Evolutionary conservation across 108 stramenopile species (phyloP), one percentile per base, ranked within the genome.

Genomic region (Tribonema minus): DNA sequence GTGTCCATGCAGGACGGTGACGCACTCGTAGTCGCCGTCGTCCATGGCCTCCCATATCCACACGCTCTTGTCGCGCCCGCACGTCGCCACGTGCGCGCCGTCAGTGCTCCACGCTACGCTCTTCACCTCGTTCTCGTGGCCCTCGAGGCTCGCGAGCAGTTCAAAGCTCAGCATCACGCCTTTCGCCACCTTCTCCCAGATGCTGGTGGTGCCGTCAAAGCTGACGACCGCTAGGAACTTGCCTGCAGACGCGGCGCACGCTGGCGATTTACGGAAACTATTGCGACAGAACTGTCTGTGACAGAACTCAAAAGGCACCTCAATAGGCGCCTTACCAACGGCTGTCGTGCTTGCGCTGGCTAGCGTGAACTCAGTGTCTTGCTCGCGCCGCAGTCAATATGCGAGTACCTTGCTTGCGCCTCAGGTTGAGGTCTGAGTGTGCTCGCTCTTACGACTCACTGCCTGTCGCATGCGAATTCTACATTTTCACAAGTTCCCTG

Each of bases 101-200:
- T 91, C 93, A 3, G 83, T 68, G 85, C 91, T 96, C 93, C 94
- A 99, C 6, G 88, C 82, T 0, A 95, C 88, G 70, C 87, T 82
- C 69, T 97, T 97, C 46, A 94, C 90, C 84, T 98, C 94, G 54
- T 96, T 95, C 67, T 94, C 95, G 75, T 97, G 98, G 2, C 95
- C 98, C 64, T 92, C 88, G 40, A 97, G 81, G 6, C 85, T 86
- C 5, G 90, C 72, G 64, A 96, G 39, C 34, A 89, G 63, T 34
- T 84, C 85, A 95, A 95, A 97, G 61, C 90, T 89, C 70, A 94
- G 81, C 15, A 20, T 54, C 15, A 54, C 20, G 46, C 46, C 58
- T 28, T 0, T 29, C 76, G 62, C 37, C 33, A 62, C 46, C 72
- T 27, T 25, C 75, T 93, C 89, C 95, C 95, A 98, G 32, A 98